Base-by-base conservation (phyloP, 257 asterid species). In the Voacanga thouarsii region DNA sequence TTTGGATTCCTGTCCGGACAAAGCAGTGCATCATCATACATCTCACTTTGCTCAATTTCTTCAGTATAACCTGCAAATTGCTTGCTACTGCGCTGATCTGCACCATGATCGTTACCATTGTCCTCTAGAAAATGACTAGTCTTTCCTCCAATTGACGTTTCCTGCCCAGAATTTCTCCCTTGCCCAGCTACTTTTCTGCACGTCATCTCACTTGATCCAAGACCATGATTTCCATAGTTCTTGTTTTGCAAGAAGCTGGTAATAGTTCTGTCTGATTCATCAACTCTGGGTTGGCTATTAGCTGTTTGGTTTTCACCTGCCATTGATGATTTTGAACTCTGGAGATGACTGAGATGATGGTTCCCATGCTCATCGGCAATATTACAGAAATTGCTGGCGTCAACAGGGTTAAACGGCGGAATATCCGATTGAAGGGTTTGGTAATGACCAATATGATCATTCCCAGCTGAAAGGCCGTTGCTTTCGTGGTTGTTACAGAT, bases 11-110 rank as follows among this genome's bases (percentile, higher is more conserved):
- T 82, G 53, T 77, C 81, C 0, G 84, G 93, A 51, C 97, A 92
- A 7, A 92, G 93, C 75, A 92, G 44, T 0, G 92, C 84, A 23
- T 87, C 83, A 26, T 92, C 96, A 76, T 88, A 89, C 21, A 84
- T 82, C 5, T 87, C 92, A 14, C 71, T 71, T 16, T 43, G 74
- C 50, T 78, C 81, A 1, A 73, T 45, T 37, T 88, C 92, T 2
- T 83, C 89, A 0, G 53, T 66, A 39, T 39, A 50, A 24, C 70
- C 30, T 11, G 93, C 89, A 33, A 82, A 7, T 39, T 87, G 91
- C 84, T 92, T 92, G 68, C 74, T 70, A 6, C 84, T 73, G 7
- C 87, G 80, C 47, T 77, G 78, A 26, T 80, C 82, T 14, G 0
- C 75, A 37, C 30, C 30, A 37, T 6, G n/a, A 7, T 19, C 8